These are phyloP conservation scores for Macrolepiota fuliginosa DNA, from an alignment of 768 basidiomycete species.

Conservation along the genomic window DNA sequence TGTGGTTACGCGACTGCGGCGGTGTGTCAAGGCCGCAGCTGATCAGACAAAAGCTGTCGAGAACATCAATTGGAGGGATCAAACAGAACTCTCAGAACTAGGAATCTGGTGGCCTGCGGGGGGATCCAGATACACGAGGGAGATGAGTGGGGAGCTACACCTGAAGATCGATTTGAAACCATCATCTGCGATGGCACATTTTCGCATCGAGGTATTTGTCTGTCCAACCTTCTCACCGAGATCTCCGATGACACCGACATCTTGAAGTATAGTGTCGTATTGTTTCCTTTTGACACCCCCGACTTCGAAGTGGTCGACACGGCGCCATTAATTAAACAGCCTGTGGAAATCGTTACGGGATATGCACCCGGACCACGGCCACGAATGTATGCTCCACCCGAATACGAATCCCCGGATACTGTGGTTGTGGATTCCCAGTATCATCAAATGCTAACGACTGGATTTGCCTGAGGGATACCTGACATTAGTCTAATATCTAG, in stretches of 20 bases:
- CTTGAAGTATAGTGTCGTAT: constrained; percentile 34
- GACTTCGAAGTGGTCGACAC: constrained; percentile 24
- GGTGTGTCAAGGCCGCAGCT: constrained; percentile 22
- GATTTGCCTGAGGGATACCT: not conserved
- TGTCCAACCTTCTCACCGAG: not conserved
- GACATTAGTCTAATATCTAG: not conserved
- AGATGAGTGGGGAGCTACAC: constrained; percentile 36
- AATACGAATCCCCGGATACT: constrained; percentile 17
- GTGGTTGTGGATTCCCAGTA: not conserved
- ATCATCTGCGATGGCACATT: constrained; percentile 35
- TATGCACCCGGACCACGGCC: constrained; percentile 27
- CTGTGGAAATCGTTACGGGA: constrained; percentile 33
- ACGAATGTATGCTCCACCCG: constrained; percentile 27
- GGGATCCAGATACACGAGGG: constrained; percentile 12
- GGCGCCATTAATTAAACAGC: constrained; percentile 25
- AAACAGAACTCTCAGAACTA: constrained; percentile 24
- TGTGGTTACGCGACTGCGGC: constrained; percentile 30
- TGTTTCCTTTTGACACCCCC: constrained; percentile 34
- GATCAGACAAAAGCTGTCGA: constrained; percentile 8
- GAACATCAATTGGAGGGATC: constrained; percentile 21
- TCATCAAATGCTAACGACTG: too few species aligned
- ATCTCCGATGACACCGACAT: not conserved
- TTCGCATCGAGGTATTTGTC: constrained; percentile 33
- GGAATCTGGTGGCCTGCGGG: constrained; percentile 32
- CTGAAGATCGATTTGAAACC: constrained; percentile 32